These are phyloP conservation scores for Amanita muscaria DNA, from an alignment of 768 basidiomycete species.

Conservation along the genomic window DNA sequence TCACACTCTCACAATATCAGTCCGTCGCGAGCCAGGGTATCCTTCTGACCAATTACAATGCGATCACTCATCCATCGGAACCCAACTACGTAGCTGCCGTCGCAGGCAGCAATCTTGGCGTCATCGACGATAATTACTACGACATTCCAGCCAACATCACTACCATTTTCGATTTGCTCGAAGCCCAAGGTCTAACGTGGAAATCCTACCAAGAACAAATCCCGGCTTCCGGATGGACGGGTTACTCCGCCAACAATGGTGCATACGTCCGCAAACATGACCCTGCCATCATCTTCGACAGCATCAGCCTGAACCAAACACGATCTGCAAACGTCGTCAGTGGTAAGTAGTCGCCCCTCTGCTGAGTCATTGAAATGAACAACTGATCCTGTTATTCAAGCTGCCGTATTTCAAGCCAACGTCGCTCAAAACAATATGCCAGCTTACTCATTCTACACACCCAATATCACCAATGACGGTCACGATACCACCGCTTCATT, in stretches of 20 bases:
- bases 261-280: conserved; percentile 25
- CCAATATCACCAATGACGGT: no score
- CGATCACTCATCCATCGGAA: conserved; percentile 49
- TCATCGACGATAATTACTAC: conserved; percentile 32
- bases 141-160: conserved; percentile 40
- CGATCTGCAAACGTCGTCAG: conserved; percentile 47
- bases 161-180: conserved; percentile 52
- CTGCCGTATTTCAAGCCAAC: conserved; percentile 35
- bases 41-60: conserved; percentile 37
- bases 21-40: conserved; percentile 43
- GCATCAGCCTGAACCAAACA: no score
- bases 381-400: not conserved
- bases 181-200: conserved; percentile 50
- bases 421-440: conserved; percentile 40
- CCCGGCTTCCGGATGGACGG: conserved; percentile 39
- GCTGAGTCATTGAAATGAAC: no score
- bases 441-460: no score
- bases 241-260: conserved; percentile 26
- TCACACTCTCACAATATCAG: conserved; percentile 11
- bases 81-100: conserved; percentile 47
- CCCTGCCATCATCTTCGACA: no score
- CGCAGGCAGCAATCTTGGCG: conserved; percentile 36
- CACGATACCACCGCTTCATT: conserved; percentile 53
- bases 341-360: conserved; percentile 35
- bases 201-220: conserved; percentile 54